phyloP scores from a whole-genome alignment of 192 early-diverging fungal genomes.

The Allomyces macrogynus region DNA sequence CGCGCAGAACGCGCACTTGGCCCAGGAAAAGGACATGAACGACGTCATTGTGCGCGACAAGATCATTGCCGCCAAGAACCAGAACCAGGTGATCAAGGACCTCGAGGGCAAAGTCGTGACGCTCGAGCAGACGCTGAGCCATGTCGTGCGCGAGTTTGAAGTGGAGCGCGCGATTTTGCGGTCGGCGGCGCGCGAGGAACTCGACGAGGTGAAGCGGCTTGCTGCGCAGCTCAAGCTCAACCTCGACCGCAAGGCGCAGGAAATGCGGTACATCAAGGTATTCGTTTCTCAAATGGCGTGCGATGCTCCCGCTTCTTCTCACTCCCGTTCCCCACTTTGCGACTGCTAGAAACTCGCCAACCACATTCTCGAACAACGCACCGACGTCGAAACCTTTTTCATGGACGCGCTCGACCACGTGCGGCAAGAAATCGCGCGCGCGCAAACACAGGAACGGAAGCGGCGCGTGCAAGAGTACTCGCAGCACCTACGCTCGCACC shows the following conservation, averaged over 20 bases:
- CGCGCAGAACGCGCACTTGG: constrained; percentile 16
- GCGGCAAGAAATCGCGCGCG: constrained; percentile 13
- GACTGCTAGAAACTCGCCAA: constrained; percentile 17
- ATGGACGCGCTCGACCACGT: constrained; percentile 37
- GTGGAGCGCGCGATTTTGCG: constrained; percentile 31
- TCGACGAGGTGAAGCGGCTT: constrained; percentile 26
- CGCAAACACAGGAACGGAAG: constrained; percentile 12
- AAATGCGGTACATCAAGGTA: constrained; percentile 42
- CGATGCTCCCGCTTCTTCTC: too few species aligned
- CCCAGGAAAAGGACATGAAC: constrained; percentile 38
- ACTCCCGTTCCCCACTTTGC: too few species aligned
- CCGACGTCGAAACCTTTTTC: constrained; percentile 38
- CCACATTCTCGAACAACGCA: constrained; percentile 37
- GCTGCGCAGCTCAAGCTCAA: constrained; percentile 14
- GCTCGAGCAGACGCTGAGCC: constrained; percentile 35
- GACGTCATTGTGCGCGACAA: constrained; percentile 42
- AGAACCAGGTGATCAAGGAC: constrained; percentile 28
- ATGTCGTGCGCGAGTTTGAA: constrained; percentile 40
- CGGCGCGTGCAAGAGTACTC: neutral
- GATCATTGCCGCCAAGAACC: constrained; percentile 31
- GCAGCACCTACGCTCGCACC: constrained; percentile 4
- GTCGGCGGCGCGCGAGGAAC: constrained; percentile 21
- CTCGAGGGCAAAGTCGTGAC: constrained; percentile 29
- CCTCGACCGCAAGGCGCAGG: constrained; percentile 18
- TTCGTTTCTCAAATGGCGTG: neutral